Conservation (phyloP, 2,329 filamentous ascomycete species). For the Pyrenophora teres region DNA sequence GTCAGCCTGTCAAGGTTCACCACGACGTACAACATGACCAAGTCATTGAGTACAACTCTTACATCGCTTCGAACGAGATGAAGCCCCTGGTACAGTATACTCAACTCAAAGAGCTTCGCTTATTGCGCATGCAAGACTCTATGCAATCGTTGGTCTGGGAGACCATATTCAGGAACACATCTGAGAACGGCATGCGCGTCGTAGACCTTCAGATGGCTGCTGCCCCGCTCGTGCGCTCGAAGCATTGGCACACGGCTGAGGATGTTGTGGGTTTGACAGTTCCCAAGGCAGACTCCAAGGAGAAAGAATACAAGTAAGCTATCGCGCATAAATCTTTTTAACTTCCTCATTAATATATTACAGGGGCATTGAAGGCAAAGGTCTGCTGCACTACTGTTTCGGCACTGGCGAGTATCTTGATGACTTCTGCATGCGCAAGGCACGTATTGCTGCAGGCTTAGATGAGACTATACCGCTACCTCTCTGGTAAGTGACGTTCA, state of each 20-base stretch:
- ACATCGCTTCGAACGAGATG: conserved; percentile 32
- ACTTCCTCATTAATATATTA: neutral
- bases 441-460: conserved; percentile 32
- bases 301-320: conserved; percentile 32
- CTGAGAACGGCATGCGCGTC: conserved; percentile 23
- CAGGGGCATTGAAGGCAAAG: conserved; percentile 38
- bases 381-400: conserved; percentile 31
- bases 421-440: conserved; percentile 36
- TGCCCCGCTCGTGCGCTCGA: conserved; percentile 31
- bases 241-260: conserved; percentile 28
- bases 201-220: conserved; percentile 37
- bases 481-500: conserved; percentile 16
- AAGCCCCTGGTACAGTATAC: conserved; percentile 29
- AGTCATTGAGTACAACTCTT: conserved; percentile 19
- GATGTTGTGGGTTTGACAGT: conserved; percentile 30
- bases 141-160: conserved; percentile 40
- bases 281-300: conserved; percentile 16
- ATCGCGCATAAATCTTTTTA: no score
- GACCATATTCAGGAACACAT: conserved; percentile 33
- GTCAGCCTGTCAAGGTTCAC: conserved; percentile 26
- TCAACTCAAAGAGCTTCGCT: conserved; percentile 33
- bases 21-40: conserved; percentile 17
- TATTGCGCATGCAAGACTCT: conserved; percentile 35
- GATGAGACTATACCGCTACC: conserved; percentile 30
- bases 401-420: conserved; percentile 45